These are phyloP conservation scores for Alopecurus myosuroides DNA, from an alignment of 176 grass and related monocot genomes.

Conservation along the genomic window DNA sequence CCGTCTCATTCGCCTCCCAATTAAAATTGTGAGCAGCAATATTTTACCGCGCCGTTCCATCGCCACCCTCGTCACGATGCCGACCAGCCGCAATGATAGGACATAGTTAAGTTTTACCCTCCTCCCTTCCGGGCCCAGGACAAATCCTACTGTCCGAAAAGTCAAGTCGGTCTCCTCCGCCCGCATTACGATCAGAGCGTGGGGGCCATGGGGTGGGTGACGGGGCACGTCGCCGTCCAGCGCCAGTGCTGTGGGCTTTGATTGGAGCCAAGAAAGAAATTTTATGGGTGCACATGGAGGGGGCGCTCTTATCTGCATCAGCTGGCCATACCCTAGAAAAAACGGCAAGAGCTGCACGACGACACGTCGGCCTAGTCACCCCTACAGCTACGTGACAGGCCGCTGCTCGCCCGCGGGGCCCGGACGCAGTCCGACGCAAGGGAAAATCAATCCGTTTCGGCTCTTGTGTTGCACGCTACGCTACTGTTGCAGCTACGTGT, in stretches of 20 bases:
- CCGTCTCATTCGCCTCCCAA: background rate
- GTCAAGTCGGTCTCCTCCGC: slow-evolving; percentile 24
- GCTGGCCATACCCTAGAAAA: slow-evolving; percentile 6
- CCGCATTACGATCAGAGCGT: background rate
- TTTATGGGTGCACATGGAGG: background rate
- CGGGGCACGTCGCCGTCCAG: slow-evolving; percentile 19
- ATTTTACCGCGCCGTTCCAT: background rate
- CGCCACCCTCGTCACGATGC: slow-evolving; percentile 5
- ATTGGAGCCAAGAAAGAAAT: background rate
- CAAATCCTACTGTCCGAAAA: background rate
- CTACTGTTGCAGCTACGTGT: background rate
- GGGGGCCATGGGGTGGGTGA: background rate
- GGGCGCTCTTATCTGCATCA: slow-evolving; percentile 15
- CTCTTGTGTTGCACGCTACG: too few species aligned
- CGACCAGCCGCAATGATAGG: slow-evolving; percentile 9
- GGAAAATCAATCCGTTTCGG: too few species aligned
- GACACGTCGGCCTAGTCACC: background rate
- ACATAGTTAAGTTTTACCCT: background rate
- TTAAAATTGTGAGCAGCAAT: background rate
- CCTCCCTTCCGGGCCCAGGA: background rate
- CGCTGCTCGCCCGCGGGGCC: background rate
- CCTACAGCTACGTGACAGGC: background rate
- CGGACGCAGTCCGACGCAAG: background rate
- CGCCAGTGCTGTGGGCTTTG: background rate
- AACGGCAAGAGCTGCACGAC: background rate